Conservation (phyloP, 2,329 filamentous ascomycete genomes). For the Aureobasidium sp. region DNA sequence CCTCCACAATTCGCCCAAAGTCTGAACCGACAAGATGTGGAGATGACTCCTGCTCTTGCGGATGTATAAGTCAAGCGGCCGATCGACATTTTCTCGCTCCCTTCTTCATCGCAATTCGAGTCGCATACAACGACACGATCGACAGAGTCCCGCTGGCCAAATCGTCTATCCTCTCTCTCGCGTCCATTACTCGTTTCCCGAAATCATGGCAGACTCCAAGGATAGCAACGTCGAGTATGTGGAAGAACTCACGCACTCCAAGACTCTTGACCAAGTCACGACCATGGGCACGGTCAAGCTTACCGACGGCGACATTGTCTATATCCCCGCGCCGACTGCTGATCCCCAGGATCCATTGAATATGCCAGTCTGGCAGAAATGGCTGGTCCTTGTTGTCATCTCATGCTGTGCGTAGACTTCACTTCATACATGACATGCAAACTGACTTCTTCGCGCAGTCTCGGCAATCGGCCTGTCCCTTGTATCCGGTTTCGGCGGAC, state of each 20-base stretch:
- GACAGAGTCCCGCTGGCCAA: background rate
- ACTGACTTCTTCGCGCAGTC: constrained; percentile 26
- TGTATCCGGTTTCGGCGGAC: constrained; percentile 37
- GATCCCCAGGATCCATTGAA: constrained; percentile 18
- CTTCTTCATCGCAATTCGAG: background rate
- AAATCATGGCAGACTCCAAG: constrained; percentile 17
- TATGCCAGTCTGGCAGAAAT: constrained; percentile 17
- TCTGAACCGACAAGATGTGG: background rate
- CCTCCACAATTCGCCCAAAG: background rate
- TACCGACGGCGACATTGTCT: constrained; percentile 24
- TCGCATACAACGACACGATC: background rate
- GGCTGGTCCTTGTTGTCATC: constrained; percentile 16
- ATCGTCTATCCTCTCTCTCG: background rate
- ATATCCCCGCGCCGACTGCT: constrained; percentile 16
- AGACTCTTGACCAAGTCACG: constrained; percentile 14
- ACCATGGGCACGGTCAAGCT: constrained; percentile 29
- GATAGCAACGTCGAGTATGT: constrained; percentile 12
- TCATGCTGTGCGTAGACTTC: constrained; percentile 19
- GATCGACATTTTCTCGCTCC: background rate
- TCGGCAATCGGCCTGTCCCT: constrained; percentile 35
- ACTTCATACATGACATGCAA: background rate
- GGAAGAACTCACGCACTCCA: constrained; percentile 13
- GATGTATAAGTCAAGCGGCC: constrained; percentile 12
- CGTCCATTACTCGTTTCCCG: background rate
- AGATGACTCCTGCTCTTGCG: background rate